Conservation (phyloP, 495 filamentous ascomycete species). For the Penicillium manginii region DNA sequence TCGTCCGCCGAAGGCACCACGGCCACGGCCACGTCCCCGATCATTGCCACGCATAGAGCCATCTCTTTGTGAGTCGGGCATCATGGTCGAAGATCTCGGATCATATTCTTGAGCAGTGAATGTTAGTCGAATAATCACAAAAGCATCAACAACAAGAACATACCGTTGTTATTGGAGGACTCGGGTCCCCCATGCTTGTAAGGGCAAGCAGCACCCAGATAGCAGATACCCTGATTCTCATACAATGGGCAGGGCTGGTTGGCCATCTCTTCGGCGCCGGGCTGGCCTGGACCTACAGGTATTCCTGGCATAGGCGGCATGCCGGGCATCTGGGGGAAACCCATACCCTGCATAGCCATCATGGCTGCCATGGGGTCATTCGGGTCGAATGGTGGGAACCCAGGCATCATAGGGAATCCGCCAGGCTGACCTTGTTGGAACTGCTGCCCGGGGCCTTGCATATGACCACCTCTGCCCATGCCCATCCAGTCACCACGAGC, state of each 20-base stretch:
- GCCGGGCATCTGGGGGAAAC: constrained; percentile 60
- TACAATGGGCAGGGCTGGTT: constrained; percentile 80
- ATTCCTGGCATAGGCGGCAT: constrained; percentile 53
- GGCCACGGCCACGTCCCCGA: constrained; percentile 54
- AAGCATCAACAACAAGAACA: constrained; percentile 12
- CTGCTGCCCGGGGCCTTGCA: constrained; percentile 15
- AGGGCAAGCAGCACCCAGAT: constrained; percentile 73
- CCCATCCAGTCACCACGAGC: constrained; percentile 56
- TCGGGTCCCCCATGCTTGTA: constrained; percentile 80
- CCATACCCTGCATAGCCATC: constrained; percentile 71
- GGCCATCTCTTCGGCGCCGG: constrained; percentile 35
- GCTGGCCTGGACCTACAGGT: constrained; percentile 33
- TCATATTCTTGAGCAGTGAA: constrained; percentile 72
- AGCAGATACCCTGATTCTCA: constrained; percentile 85
- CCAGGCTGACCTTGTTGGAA: constrained; percentile 36
- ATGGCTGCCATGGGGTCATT: constrained; percentile 72
- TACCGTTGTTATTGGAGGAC: constrained; percentile 54
- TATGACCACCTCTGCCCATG: constrained; percentile 37
- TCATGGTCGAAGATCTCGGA: constrained; percentile 65
- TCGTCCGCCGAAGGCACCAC: constrained; percentile 49
- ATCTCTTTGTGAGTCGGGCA: constrained; percentile 40
- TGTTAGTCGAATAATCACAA: constrained; percentile 11
- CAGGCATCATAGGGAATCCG: constrained; percentile 54
- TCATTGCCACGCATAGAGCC: constrained; percentile 41
- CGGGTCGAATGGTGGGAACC: constrained; percentile 60